Percentiles rank a stretch among this genome's conserved stretches.
Evolutionary conservation across 352 stramenopile species (phyloP).

Genomic region (Pythium sukuiense): DNA sequence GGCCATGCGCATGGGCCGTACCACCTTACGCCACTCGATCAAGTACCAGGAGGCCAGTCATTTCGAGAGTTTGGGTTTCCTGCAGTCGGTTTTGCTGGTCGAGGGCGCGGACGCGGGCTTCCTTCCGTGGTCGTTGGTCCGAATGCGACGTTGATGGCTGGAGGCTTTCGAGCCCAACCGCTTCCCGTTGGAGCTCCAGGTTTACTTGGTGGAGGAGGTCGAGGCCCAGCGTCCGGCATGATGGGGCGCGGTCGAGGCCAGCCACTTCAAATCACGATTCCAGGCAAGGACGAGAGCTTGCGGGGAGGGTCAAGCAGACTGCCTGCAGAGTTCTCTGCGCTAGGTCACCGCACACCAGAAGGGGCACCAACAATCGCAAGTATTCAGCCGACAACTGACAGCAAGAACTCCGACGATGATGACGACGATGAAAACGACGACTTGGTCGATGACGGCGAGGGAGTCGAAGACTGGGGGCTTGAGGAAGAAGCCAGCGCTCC

Average conservation of each 20-base stretch:
- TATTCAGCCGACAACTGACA: background rate
- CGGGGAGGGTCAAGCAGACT: background rate
- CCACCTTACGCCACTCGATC: slow-evolving; percentile 22
- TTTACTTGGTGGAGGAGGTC: background rate
- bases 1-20: slow-evolving; percentile 7
- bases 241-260: slow-evolving; percentile 18
- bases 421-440: slow-evolving; percentile 26
- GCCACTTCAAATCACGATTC: slow-evolving; percentile 20
- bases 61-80: slow-evolving; percentile 5
- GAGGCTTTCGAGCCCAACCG: slow-evolving; percentile 13
- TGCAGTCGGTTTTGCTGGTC: background rate
- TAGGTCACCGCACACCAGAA: background rate
- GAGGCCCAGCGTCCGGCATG: slow-evolving; percentile 1
- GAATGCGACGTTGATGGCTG: background rate
- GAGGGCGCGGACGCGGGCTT: slow-evolving; percentile 10
- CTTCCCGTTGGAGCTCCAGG: background rate
- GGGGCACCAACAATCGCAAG: background rate
- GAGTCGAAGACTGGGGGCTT: slow-evolving; percentile 29
- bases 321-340: background rate
- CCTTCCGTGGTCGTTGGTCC: slow-evolving; percentile 7
- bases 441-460: slow-evolving; percentile 22
- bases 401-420: slow-evolving; percentile 18
- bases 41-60: background rate
- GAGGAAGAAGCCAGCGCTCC: background rate
- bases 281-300: slow-evolving; percentile 4